Base-by-base conservation (phyloP, 140 eudicot genomes). In the Bidens hawaiensis region DNA sequence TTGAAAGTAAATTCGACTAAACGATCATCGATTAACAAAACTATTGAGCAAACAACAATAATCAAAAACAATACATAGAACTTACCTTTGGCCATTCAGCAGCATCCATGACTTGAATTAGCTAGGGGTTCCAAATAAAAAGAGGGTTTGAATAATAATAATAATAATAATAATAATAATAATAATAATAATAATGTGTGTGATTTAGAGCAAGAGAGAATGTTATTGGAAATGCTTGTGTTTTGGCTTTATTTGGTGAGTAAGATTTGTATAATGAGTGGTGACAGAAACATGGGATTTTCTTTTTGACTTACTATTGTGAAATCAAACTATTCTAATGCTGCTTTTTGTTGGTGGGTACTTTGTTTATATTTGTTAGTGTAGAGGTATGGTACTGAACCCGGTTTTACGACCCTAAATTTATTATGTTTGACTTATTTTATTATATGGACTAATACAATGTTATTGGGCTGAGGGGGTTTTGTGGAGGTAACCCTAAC, bases 1-100 rank as follows among this genome's bases (percentile, higher is more conserved):
- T 69, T 7, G 7, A 69, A 64, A 69, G 79, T 42, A 25, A 50
- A 48, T 19, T 21, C 28, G 14, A 10, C 21, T 22, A 48, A 21
- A 26, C 22, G 13, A 42, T 64, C 60, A 65, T 49, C 49, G 8
- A 8, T 14, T 42, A 63, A 41, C 56, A 2, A 27, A 69, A 48
- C 33, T 24, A 9, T 19, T 28, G n/a, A n/a, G n/a, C n/a, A n/a
- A n/a, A n/a, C n/a, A n/a, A n/a, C n/a, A n/a, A n/a, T n/a, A n/a
- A n/a, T n/a, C n/a, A n/a, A n/a, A n/a, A n/a, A n/a, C n/a, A n/a
- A n/a, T n/a, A n/a, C n/a, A n/a, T n/a, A n/a, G n/a, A 43, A 67
- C 76, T 46, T n/a, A 80, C 95, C 95, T 86, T 85, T 30, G 81
- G 58, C 95, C 95, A 86, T 74, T 81, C 88, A 83, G 83, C 77